Base-by-base conservation (phyloP, 1,284 basidiomycete species). In the Puccinia triticina region DNA sequence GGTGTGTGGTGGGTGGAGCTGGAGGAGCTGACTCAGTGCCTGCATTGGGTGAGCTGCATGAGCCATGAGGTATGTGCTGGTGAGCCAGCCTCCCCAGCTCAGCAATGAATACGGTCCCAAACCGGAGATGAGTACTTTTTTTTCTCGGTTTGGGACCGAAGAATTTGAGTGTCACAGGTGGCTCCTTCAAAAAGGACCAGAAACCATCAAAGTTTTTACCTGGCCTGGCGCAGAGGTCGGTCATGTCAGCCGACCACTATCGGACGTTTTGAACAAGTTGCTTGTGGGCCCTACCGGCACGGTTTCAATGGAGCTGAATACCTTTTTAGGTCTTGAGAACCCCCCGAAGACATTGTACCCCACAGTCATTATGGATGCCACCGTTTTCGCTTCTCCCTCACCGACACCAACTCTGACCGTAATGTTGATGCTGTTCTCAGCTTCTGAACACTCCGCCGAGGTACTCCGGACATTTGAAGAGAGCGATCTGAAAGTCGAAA, bases 161-260 rank as follows among this genome's bases (percentile, higher is more conserved):
- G n/a, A n/a, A n/a, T n/a, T n/a, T n/a, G n/a, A n/a, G n/a, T n/a
- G n/a, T n/a, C n/a, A n/a, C n/a, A n/a, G n/a, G n/a, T n/a, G n/a
- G n/a, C 64, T 67, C 18, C 64, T 67, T 67, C 34, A 67, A 34
- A 67, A 67, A 67, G 64, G 64, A 67, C 64, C 32, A 1, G 34
- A 67, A 7, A 67, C 2, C 21, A 43, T 67, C 64, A 37, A 67
- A 2, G 64, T 67, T 67, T 67, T 67, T 67, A 37, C 64, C 14
- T 67, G 64, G 64, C 64, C 64, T 37, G 64, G 32, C 32, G 64
- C 26, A 4, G 32, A 37, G 18, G 64, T 23, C 40, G 64, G 64
- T 16, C 64, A 37, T 67, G 29, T 67, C 5, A 5, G 32, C n/a
- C 4, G 40, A 37, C 64, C 64, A 1, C 64, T 67, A 10, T 67